phyloP scores from a whole-genome alignment of 1,139 yeast species.

The Meyerozyma guilliermondii region DNA sequence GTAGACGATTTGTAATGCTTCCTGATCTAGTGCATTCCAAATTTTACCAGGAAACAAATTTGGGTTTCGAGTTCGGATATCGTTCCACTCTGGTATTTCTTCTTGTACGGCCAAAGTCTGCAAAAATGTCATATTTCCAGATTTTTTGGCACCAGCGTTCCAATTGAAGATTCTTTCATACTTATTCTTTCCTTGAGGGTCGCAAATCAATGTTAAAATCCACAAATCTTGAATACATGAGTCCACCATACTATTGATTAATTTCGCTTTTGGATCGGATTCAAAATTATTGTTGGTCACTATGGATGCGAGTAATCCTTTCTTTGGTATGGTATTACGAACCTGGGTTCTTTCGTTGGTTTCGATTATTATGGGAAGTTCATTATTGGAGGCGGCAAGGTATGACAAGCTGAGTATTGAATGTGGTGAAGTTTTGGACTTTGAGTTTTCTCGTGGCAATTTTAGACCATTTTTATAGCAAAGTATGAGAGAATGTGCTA shows the following conservation, averaged over 20 bases:
- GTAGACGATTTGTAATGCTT: background rate
- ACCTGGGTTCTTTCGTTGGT: background rate
- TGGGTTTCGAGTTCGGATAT: background rate
- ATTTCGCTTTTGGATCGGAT: background rate
- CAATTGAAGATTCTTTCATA: background rate
- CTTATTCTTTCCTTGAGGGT: background rate
- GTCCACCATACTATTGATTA: background rate
- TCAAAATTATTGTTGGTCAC: background rate
- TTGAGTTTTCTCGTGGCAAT: background rate
- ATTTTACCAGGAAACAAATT: background rate
- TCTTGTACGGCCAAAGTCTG: background rate
- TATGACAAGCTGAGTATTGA: background rate
- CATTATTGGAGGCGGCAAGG: background rate
- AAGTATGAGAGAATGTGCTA: background rate
- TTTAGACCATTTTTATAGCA: background rate
- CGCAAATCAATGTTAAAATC: background rate
- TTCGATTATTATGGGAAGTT: slow-evolving; percentile 2
- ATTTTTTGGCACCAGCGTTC: background rate
- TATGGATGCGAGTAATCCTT: background rate
- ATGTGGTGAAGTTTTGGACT: background rate
- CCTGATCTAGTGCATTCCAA: background rate
- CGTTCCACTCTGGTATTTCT: background rate
- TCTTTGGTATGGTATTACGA: background rate
- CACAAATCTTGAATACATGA: background rate
- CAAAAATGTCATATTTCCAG: background rate